Conservation (phyloP, 2,329 filamentous ascomycete species). For the Epichloe uncinata region DNA sequence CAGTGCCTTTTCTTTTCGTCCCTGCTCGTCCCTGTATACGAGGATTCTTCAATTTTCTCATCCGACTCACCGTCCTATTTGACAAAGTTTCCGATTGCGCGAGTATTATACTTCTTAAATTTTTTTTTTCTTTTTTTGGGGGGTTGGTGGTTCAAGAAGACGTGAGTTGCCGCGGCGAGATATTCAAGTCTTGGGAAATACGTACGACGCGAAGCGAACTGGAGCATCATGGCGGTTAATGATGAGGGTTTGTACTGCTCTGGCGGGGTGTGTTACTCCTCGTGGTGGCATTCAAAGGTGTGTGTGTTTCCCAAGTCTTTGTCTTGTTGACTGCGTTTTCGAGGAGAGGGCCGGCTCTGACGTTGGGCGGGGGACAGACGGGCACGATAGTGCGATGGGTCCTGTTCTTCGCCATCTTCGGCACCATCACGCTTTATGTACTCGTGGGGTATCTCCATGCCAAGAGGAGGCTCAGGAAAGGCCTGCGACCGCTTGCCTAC, state of each 20-base stretch:
- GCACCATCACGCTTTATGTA: conserved; percentile 47
- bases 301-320: conserved; percentile 6
- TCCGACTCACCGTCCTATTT: no score
- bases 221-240: not conserved
- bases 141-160: not conserved
- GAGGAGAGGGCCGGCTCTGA: not conserved
- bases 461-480: conserved; percentile 49
- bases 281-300: conserved; percentile 19
- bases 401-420: conserved; percentile 49
- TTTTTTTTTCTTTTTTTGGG: not conserved
- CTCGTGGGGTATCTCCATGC: conserved; percentile 59
- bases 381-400: conserved; percentile 59
- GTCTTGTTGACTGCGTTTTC: not conserved
- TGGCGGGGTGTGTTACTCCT: conserved; percentile 7
- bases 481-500: conserved; percentile 52
- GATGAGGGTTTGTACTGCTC: conserved; percentile 1
- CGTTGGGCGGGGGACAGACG: conserved; percentile 26
- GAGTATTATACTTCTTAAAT: no score
- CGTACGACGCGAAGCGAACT: not conserved
- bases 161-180: no score
- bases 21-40: no score
- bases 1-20: no score
- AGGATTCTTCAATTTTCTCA: no score
- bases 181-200: not conserved
- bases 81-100: no score